Percentiles rank a stretch among this genome's conserved stretches.
phyloP scores from a whole-genome alignment of 73 alveolate genomes.

The Symbiodinium natans region DNA sequence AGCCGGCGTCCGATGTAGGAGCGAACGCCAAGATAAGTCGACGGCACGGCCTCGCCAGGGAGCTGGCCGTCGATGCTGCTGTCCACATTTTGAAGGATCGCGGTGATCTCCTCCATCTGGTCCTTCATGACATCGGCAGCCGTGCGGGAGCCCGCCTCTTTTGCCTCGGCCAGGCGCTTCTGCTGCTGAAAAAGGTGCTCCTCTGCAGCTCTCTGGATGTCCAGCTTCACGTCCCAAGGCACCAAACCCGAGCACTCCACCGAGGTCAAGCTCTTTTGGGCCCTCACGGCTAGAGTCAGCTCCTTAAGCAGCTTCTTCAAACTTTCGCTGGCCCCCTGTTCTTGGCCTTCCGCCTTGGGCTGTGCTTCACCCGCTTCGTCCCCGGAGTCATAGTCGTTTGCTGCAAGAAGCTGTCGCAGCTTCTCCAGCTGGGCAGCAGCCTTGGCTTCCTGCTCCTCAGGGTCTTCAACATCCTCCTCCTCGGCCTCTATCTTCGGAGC shows the following conservation, averaged over 20 bases:
- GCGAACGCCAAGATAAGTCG: conserved; percentile 31
- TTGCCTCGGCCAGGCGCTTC: background rate
- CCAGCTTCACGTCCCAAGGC: background rate
- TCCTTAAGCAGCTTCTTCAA: background rate
- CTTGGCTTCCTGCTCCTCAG: conserved; percentile 11
- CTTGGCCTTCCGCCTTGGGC: background rate
- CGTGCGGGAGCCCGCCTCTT: conserved; percentile 16
- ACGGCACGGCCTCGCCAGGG: conserved; percentile 55
- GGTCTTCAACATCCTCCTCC: conserved; percentile 28
- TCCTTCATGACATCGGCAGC: conserved; percentile 37
- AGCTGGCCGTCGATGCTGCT: conserved; percentile 53
- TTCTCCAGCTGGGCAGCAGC: conserved; percentile 24
- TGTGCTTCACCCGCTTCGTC: background rate
- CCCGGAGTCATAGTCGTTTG: conserved; percentile 73
- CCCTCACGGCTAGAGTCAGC: background rate
- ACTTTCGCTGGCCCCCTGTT: no score
- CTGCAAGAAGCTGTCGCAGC: conserved; percentile 30
- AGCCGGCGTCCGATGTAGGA: conserved; percentile 70
- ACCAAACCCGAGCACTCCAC: conserved; percentile 2
- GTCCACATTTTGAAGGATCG: background rate
- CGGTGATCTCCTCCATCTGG: conserved; percentile 4
- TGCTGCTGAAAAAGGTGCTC: conserved; percentile 20
- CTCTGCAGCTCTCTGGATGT: conserved; percentile 68
- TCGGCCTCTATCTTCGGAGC: background rate
- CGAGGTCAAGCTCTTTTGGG: background rate